Conservation (phyloP, 202 grass and related monocot genomes). For the Musa balbisiana region DNA sequence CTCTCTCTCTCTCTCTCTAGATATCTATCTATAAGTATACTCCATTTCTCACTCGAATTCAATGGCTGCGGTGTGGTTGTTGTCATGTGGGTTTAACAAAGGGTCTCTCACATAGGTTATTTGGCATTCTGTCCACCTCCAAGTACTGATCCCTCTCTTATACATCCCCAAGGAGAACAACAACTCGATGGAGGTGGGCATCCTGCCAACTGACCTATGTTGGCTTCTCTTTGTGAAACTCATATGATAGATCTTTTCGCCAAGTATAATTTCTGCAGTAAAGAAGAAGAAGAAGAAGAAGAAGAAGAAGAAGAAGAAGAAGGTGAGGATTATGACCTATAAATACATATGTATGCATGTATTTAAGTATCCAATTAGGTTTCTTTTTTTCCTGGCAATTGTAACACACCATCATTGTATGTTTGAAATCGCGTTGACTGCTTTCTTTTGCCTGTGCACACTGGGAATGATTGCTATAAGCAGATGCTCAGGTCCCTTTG, state of each 20-base stretch:
- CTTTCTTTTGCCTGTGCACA: no score
- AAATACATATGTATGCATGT: no score
- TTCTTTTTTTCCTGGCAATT: no score
- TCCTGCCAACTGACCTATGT: constrained; percentile 96
- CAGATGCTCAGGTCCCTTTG: no score
- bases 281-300: background rate
- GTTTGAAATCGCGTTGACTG: no score
- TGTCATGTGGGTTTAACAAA: constrained; percentile 81
- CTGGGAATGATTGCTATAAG: no score
- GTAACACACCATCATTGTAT: no score
- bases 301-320: background rate
- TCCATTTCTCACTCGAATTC: no score
- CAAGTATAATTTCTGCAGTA: background rate
- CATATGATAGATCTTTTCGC: constrained; percentile 35
- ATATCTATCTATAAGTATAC: no score
- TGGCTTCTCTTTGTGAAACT: constrained; percentile 88
- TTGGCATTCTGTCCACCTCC: constrained; percentile 99
- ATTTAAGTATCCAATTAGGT: no score
- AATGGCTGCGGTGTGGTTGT: no score
- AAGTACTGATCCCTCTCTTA: constrained; percentile 10
- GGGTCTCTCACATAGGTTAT: constrained; percentile 60
- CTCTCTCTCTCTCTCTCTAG: no score
- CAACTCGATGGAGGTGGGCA: constrained; percentile 73
- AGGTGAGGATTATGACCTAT: background rate
- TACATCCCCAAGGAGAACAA: constrained; percentile 5